Evolutionary conservation across 768 basidiomycete species (phyloP).

Genomic region (Mycena pura): DNA sequence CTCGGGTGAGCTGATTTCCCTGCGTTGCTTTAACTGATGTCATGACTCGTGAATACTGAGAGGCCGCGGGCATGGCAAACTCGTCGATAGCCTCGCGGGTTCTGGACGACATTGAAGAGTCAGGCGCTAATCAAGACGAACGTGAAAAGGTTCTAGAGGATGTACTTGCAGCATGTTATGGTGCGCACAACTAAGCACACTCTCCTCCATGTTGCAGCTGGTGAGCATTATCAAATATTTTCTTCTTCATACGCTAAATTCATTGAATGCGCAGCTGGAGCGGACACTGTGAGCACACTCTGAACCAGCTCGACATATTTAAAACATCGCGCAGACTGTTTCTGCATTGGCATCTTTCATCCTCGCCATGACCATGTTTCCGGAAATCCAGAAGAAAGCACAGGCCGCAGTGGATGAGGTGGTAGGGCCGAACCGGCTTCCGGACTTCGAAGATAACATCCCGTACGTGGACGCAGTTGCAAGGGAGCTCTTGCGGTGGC

Average conservation of each 20-base stretch:
- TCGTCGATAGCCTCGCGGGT: neutral
- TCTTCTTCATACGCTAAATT: neutral
- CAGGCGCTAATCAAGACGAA: neutral
- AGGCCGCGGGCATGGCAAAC: neutral
- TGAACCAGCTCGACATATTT: neutral
- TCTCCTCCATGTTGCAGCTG: neutral
- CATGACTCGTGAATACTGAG: neutral
- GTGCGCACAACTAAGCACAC: neutral
- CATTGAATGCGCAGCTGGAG: constrained; percentile 21
- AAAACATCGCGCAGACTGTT: constrained; percentile 6
- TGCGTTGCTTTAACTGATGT: neutral
- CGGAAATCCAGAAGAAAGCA: constrained; percentile 30
- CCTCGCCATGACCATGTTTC: constrained; percentile 35
- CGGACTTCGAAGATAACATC: constrained; percentile 31
- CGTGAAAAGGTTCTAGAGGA: neutral
- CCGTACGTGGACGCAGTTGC: constrained; percentile 31
- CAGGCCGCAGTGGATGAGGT: constrained; percentile 34
- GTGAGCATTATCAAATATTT: neutral
- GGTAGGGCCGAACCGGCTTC: constrained; percentile 31
- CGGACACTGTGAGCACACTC: constrained; percentile 9
- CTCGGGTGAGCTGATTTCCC: neutral
- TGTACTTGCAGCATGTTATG: neutral
- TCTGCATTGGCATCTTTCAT: constrained; percentile 19
- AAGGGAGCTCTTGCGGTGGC: constrained; percentile 31
- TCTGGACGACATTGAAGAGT: neutral